These are phyloP conservation scores for Lentinus tigrinus DNA, from an alignment of 768 basidiomycete species.

Conservation along the genomic window DNA sequence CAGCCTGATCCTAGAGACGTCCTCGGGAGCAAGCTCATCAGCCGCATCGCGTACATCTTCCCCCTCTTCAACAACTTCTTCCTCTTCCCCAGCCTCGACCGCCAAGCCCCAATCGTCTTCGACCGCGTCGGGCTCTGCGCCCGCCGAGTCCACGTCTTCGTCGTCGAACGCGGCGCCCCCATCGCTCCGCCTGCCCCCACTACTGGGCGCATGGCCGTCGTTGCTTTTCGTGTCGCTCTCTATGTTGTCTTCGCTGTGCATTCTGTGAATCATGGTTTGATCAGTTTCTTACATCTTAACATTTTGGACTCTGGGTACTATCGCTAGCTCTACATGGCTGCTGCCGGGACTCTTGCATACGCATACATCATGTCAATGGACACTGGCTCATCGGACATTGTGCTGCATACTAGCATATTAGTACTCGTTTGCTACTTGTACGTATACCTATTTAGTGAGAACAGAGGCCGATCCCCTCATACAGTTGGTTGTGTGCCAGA, in stretches of 20 bases:
- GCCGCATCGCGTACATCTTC: background rate
- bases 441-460: too few species aligned
- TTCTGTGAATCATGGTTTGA: slow-evolving; percentile 7
- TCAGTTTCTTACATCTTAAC: background rate
- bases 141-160: background rate
- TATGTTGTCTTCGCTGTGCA: slow-evolving; percentile 7
- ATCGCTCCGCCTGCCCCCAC: background rate
- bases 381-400: background rate
- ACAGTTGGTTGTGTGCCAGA: too few species aligned
- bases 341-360: too few species aligned
- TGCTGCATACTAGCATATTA: background rate
- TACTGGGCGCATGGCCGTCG: background rate
- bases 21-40: background rate
- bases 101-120: background rate
- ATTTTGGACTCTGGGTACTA: too few species aligned
- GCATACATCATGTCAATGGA: too few species aligned
- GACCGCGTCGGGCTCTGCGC: background rate
- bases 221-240: slow-evolving; percentile 6
- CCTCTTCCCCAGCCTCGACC: background rate
- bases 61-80: background rate
- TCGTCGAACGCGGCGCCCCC: background rate
- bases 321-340: too few species aligned
- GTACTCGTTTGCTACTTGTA: background rate
- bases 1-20: slow-evolving; percentile 6
- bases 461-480: too few species aligned